Conservation (phyloP, 495 filamentous ascomycete genomes). For the Astrothelium subdiscretum region DNA sequence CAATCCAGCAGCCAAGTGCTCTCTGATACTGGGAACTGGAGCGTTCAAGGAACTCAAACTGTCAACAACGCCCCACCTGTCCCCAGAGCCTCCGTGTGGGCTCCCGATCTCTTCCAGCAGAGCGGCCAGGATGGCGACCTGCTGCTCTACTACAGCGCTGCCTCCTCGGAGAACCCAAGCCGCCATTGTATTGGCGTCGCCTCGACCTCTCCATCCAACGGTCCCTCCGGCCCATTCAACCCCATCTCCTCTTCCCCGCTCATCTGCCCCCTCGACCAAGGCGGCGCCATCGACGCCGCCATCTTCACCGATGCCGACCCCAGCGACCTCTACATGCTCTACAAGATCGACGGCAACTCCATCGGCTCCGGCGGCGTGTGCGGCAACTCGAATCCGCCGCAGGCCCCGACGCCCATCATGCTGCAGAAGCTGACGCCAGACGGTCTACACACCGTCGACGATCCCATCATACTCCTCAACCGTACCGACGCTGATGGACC, state of each 20-base stretch:
- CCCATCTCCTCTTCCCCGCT: conserved; percentile 11
- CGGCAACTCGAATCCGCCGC: conserved; percentile 5
- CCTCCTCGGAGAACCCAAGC: conserved; percentile 1
- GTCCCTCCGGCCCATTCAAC: conserved; percentile 19
- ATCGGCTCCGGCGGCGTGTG: background rate
- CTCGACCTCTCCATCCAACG: conserved; percentile 2
- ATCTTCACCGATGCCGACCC: conserved; percentile 10
- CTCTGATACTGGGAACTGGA: conserved; percentile 12
- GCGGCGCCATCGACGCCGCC: conserved; percentile 20
- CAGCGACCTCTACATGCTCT: conserved; percentile 10
- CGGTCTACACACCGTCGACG: conserved; percentile 6
- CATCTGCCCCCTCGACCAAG: conserved; percentile 17
- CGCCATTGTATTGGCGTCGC: conserved; percentile 24
- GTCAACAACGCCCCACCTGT: conserved; percentile 1
- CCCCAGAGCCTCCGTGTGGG: conserved; percentile 18
- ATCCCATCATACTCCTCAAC: conserved; percentile 11
- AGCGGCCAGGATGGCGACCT: conserved; percentile 9
- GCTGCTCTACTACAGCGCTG: conserved; percentile 22
- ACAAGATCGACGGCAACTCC: conserved; percentile 11
- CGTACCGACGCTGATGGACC: conserved; percentile 11
- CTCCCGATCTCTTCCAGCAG: conserved; percentile 11
- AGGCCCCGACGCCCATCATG: conserved; percentile 14
- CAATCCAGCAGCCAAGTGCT: conserved; percentile 11
- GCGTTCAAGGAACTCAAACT: conserved; percentile 4
- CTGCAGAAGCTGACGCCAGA: conserved; percentile 13